Base-by-base conservation (phyloP, 148 eudicot genomes). In the Nepenthes mirabilis region DNA sequence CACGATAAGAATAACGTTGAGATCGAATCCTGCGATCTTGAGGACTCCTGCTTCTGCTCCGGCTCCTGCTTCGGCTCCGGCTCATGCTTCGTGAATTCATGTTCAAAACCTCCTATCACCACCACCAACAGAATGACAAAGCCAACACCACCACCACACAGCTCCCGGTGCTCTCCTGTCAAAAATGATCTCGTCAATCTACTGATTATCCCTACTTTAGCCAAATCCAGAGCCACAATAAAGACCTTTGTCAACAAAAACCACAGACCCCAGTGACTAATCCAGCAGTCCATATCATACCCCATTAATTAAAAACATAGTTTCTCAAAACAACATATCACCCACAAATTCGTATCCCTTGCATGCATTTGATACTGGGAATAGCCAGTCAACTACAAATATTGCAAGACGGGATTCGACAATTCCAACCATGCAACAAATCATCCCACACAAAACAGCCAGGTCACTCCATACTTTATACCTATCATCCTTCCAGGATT, bases 1-100 rank as follows among this genome's bases (percentile, higher is more conserved):
- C 95, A 68, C 95, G 96, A 68, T 80, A 72, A 65, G 96, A 91
- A 73, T 61, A 61, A 58, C 96, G 96, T 49, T 68, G 66, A 60
- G 98, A 71, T 74, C 91, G 90, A 54, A 86, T 78, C 72, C 82
- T 83, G 63, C 84, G 96, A 75, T 75, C 93, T 65, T 83, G 61
- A 14, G 98, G 98, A 65, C 98, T 91, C 84, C 96, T 67, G 79
- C 95, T 87, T 47, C 94, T 65, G 80, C 88, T 81, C 51, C 95
- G 62, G 77, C 94, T 87, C 60, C 87, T 59, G 77, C 83, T 76
- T 6, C 63, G 51, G 67, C 71, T 73, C 13, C 69, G 14, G 61
- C 81, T 77, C 70, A 74, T 59, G 74, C 81, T 23, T 63, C 76
- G 85, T 60, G 89, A 76, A 71, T 87, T 80, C 98, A 93, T 88